These are phyloP conservation scores for Emmonsia crescens DNA, from an alignment of 2,329 filamentous ascomycete genomes.

Conservation along the genomic window DNA sequence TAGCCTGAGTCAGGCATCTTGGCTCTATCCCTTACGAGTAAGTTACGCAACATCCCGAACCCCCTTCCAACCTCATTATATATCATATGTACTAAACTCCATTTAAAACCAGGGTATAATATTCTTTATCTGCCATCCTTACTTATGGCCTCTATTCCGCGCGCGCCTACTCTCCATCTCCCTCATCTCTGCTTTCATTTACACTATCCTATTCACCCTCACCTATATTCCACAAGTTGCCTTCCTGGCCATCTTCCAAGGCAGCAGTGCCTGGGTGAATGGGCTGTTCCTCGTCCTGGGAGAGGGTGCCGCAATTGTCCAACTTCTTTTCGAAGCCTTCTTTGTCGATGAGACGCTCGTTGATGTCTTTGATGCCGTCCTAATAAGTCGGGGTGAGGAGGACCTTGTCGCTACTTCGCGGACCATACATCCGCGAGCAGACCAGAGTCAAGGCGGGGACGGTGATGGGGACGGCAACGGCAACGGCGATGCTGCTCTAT, in stretches of 20 bases:
- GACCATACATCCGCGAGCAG: conserved; percentile 54
- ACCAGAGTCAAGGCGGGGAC: conserved; percentile 19
- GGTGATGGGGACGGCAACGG: conserved; percentile 2
- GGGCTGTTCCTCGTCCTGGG: conserved; percentile 72
- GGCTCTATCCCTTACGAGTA: conserved; percentile 40
- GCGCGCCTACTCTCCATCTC: conserved; percentile 69
- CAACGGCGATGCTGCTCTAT: background rate
- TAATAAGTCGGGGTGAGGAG: conserved; percentile 59
- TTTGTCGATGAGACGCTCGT: conserved; percentile 70
- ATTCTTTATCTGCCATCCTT: conserved; percentile 68
- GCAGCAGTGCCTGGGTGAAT: conserved; percentile 76
- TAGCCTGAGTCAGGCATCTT: conserved; percentile 28
- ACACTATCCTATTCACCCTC: conserved; percentile 77
- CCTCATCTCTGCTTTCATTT: conserved; percentile 71
- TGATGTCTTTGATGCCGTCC: conserved; percentile 73
- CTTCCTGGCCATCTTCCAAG: conserved; percentile 82
- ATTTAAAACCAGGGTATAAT: conserved; percentile 52
- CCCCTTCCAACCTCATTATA: background rate
- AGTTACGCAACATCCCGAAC: conserved; percentile 12
- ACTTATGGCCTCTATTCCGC: conserved; percentile 71
- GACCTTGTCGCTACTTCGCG: conserved; percentile 57
- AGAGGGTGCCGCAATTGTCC: conserved; percentile 51
- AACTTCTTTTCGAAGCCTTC: conserved; percentile 64
- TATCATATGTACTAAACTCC: conserved; percentile 1
- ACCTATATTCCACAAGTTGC: conserved; percentile 81